phyloP scores from a whole-genome alignment of 257 asterid species.

The Craterostigma plantagineum region DNA sequence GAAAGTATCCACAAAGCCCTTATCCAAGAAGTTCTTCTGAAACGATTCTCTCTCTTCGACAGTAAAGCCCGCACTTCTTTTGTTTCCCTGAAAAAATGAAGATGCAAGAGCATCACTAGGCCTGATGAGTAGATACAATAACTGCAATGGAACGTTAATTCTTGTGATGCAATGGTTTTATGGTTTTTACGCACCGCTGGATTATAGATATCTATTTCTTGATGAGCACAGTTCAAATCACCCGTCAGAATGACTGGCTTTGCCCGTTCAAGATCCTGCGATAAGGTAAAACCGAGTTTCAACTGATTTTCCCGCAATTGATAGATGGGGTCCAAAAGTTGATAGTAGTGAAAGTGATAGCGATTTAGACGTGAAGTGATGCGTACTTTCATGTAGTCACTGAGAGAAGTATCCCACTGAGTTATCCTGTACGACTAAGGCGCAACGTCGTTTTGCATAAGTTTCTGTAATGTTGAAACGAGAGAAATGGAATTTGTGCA shows the following conservation, averaged over 20 bases:
- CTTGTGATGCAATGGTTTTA: too few species aligned
- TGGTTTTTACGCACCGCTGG: slow-evolving; percentile 50
- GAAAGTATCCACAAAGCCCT: slow-evolving; percentile 83
- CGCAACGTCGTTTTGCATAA: slow-evolving; percentile 10
- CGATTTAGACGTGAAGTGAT: not conserved
- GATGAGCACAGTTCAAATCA: slow-evolving; percentile 90
- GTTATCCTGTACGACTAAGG: slow-evolving; percentile 57
- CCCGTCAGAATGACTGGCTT: slow-evolving; percentile 94
- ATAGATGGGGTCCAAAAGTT: not conserved
- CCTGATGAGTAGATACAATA: too few species aligned
- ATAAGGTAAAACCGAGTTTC: not conserved
- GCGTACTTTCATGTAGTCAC: slow-evolving; percentile 80
- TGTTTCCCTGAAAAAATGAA: slow-evolving; percentile 72
- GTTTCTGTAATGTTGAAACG: slow-evolving; percentile 5
- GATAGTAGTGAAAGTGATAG: not conserved
- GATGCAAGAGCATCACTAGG: not conserved
- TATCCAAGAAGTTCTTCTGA: slow-evolving; percentile 46
- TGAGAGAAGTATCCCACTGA: slow-evolving; percentile 83
- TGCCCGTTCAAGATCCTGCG: slow-evolving; percentile 62
- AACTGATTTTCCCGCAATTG: not conserved
- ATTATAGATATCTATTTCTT: slow-evolving; percentile 78
- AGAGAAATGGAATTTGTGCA: slow-evolving; percentile 1
- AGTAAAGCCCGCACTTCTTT: slow-evolving; percentile 93
- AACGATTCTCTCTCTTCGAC: slow-evolving; percentile 79
- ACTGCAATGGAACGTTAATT: too few species aligned